phyloP scores from a whole-genome alignment of 305 asterid species.

The Coffea humblotiana region DNA sequence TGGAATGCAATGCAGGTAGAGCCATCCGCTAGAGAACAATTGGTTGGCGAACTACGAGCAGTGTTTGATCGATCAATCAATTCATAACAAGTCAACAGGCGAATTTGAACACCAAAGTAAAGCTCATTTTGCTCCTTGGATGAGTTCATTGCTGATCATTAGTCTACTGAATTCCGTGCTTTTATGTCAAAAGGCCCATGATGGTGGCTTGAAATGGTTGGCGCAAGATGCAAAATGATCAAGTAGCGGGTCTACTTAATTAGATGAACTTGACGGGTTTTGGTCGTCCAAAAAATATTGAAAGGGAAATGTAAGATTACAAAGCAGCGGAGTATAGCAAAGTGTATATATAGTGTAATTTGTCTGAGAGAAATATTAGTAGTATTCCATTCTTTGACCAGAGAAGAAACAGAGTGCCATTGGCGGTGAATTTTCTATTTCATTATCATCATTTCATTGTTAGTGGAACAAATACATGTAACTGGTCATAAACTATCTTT shows the following conservation, averaged over 20 bases:
- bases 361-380: not conserved
- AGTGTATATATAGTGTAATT: not conserved
- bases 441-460: not conserved
- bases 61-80: constrained; percentile 19
- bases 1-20: constrained; percentile 32
- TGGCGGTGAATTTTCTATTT: not conserved
- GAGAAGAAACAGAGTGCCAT: not conserved
- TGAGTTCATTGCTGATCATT: not conserved
- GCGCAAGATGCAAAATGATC: not conserved
- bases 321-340: not conserved
- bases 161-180: not conserved
- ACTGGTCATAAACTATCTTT: not conserved
- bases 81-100: not conserved
- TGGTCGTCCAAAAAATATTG: not conserved
- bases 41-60: constrained; percentile 33
- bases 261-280: not conserved
- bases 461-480: not conserved
- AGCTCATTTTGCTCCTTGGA: not conserved
- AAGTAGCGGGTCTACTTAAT: not conserved
- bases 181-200: not conserved
- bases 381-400: not conserved
- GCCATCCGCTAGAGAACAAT: constrained; percentile 30
- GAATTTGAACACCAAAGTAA: not conserved
- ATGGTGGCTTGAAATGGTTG: not conserved
- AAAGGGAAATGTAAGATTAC: not conserved